Evolutionary conservation across 768 basidiomycete species (phyloP), one percentile per base, ranked within the genome.

Genomic region (Lactifluus subvellereus): DNA sequence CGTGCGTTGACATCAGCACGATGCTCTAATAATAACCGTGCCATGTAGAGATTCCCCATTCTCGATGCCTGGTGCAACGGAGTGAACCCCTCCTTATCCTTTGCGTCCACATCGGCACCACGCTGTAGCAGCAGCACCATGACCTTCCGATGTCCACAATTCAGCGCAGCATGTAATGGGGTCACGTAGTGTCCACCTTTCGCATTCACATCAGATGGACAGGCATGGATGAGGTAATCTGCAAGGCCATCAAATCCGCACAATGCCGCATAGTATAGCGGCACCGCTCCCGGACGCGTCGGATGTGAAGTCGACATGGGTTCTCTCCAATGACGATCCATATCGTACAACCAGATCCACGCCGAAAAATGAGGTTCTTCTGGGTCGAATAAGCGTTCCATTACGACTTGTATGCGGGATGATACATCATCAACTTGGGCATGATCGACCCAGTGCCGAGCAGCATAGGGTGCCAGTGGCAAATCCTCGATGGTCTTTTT

Each of bases 361-460:
- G 55, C 40, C 33, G 55, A 35, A 38, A 62, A 62, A 40, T 51
- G 11, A 1, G 54, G 33, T 2, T 42, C 32, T 0, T 18, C 10
- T 0, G 10, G 16, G 35, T 62, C 33, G 37, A 62, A 62, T 0
- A 62, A 35, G 13, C 16, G 22, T 9, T 57, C 43, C 55, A 62
- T 62, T 0, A 16, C 9, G 1, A 52, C 52, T 3, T 57, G 32
- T 1, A 57, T n/a, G 0, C n/a, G 13, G 0, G 33, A 38, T 6
- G 55, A 52, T 6, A 57, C 56, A 6, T 45, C 33, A 13, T 27
- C 32, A 5, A 57, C 45, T 37, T 51, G 40, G 0, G 32, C 55
- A 32, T 62, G 61, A 18, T 57, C 42, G 3, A 52, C 30, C 61
- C 61, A 62, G 11, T 62, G 8, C 16, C n/a, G 49, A 38, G 61